Evolutionary conservation across 768 basidiomycete genomes (phyloP).

Genomic region (Kwoniella pini): DNA sequence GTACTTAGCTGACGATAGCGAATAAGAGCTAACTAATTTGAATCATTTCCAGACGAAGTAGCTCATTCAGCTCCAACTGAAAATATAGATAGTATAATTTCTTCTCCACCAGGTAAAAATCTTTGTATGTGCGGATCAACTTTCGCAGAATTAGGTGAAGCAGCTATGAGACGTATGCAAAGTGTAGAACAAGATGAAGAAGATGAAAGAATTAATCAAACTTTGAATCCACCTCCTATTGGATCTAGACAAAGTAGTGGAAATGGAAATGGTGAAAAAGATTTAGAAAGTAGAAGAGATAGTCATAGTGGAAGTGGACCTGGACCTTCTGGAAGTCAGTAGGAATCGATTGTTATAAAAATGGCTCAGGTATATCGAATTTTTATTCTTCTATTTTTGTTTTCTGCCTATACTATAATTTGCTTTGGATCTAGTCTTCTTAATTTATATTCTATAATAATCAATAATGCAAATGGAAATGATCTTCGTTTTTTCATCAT

Average conservation of each 20-base stretch:
- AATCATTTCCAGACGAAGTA: slow-evolving; percentile 11
- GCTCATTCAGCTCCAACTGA: slow-evolving; percentile 8
- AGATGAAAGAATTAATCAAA: not conserved
- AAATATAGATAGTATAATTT: slow-evolving; percentile 34
- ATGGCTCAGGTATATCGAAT: too few species aligned
- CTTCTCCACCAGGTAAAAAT: slow-evolving; percentile 23
- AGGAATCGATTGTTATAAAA: too few species aligned
- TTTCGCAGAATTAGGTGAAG: slow-evolving; percentile 42
- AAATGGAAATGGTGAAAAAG: not conserved
- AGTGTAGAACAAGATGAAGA: slow-evolving; percentile 7
- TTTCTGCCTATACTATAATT: too few species aligned
- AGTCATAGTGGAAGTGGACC: not conserved
- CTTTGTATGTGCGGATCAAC: slow-evolving; percentile 40
- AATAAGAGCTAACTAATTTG: too few species aligned
- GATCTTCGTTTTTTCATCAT: too few species aligned
- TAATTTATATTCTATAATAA: too few species aligned
- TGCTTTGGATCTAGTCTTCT: too few species aligned
- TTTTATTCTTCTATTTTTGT: too few species aligned
- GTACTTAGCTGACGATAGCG: too few species aligned
- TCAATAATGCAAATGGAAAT: too few species aligned
- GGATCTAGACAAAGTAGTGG: not conserved
- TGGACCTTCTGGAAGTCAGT: slow-evolving; percentile 1
- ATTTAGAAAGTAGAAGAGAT: not conserved
- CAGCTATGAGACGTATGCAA: slow-evolving; percentile 35
- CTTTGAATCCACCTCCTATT: too few species aligned